phyloP scores from a whole-genome alignment of 2,329 filamentous ascomycete genomes.

The Apiospora pterosperma region DNA sequence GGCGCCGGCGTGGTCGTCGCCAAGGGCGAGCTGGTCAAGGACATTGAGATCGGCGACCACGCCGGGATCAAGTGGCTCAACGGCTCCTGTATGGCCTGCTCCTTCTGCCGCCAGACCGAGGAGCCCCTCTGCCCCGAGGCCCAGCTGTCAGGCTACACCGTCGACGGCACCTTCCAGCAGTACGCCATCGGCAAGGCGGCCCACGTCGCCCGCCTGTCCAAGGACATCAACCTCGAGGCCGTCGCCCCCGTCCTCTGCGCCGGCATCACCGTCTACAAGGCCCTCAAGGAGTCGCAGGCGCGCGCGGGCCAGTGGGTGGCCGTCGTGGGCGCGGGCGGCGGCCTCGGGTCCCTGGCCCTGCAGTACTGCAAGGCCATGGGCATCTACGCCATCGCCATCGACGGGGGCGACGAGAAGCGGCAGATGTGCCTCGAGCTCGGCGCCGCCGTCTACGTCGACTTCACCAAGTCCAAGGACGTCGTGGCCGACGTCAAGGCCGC shows the following conservation, averaged over 20 bases:
- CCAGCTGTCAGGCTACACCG: constrained; percentile 82
- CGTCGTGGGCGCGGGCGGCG: constrained; percentile 83
- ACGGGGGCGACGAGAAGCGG: constrained; percentile 78
- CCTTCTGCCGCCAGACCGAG: constrained; percentile 76
- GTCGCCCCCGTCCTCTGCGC: constrained; percentile 80
- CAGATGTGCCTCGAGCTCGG: constrained; percentile 68
- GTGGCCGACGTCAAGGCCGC: constrained; percentile 80
- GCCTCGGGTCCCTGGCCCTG: constrained; percentile 69
- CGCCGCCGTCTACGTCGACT: constrained; percentile 75
- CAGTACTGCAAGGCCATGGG: constrained; percentile 95
- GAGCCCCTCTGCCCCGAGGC: constrained; percentile 79
- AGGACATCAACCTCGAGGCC: constrained; percentile 71
- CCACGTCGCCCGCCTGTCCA: constrained; percentile 78
- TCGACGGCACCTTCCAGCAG: constrained; percentile 91
- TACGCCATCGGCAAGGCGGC: constrained; percentile 85
- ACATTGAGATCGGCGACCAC: constrained; percentile 78
- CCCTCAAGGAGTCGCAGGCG: constrained; percentile 78
- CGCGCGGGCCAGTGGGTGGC: constrained; percentile 75
- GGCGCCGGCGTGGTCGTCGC: constrained; percentile 82
- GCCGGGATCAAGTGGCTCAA: constrained; percentile 94
- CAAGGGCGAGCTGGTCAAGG: constrained; percentile 70
- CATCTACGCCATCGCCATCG: constrained; percentile 74
- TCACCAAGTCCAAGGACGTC: constrained; percentile 69
- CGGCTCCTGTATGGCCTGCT: constrained; percentile 77
- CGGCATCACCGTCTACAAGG: constrained; percentile 87